These are phyloP conservation scores for Darksidea phi DNA, from an alignment of 495 filamentous ascomycete species.

Conservation along the genomic window DNA sequence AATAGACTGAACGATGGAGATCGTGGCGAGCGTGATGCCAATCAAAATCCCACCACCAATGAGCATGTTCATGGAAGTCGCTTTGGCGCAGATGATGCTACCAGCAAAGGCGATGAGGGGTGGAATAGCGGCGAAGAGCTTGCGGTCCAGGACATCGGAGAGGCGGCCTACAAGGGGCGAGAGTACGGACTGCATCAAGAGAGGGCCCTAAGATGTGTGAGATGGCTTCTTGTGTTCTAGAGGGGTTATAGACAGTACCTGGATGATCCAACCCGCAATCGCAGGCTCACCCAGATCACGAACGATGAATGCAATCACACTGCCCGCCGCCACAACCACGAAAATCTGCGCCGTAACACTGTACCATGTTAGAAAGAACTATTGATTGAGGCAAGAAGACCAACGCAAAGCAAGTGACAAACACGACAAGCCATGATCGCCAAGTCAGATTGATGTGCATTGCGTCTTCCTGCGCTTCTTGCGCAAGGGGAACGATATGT, in stretches of 20 bases:
- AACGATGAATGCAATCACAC: conserved; percentile 56
- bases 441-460: conserved; percentile 38
- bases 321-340: conserved; percentile 56
- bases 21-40: conserved; percentile 53
- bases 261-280: conserved; percentile 57
- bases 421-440: conserved; percentile 41
- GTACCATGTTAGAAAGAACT: neutral
- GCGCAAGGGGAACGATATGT: conserved; percentile 16
- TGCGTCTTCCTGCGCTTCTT: conserved; percentile 25
- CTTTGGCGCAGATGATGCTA: conserved; percentile 54
- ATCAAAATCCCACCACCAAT: conserved; percentile 58
- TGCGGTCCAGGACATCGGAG: conserved; percentile 56
- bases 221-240: no score
- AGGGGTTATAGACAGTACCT: conserved; percentile 5
- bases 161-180: conserved; percentile 56
- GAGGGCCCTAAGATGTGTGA: conserved; percentile 44
- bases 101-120: conserved; percentile 55
- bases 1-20: conserved; percentile 56
- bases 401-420: conserved; percentile 37
- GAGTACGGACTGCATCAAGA: conserved; percentile 51
- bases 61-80: conserved; percentile 53
- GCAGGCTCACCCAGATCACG: conserved; percentile 53
- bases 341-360: conserved; percentile 47
- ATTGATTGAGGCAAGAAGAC: neutral
- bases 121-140: conserved; percentile 51